Conservation (phyloP, 2,329 filamentous ascomycete species). For the Botrytis deweyae region DNA sequence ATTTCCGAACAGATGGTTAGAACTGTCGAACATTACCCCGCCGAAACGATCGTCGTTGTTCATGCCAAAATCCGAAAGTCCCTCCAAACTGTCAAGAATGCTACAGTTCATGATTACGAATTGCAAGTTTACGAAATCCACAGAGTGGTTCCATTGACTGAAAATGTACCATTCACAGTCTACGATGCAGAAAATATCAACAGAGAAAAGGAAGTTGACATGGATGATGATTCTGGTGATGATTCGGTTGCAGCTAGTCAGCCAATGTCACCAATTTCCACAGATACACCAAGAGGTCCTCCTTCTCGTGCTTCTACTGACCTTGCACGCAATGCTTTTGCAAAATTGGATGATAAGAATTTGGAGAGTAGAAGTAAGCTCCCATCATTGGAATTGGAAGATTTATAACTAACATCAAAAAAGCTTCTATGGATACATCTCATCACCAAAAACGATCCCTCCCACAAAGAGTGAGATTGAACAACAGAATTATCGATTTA, state of each 20-base stretch:
- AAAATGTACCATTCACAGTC: constrained; percentile 66
- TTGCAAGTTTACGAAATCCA: constrained; percentile 67
- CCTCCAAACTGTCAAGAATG: constrained; percentile 71
- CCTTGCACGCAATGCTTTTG: constrained; percentile 20
- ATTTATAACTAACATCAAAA: not conserved
- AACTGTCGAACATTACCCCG: constrained; percentile 80
- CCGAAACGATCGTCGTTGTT: constrained; percentile 77
- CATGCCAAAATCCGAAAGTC: constrained; percentile 71
- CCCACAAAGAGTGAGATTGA: constrained; percentile 58
- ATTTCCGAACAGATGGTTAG: constrained; percentile 75
- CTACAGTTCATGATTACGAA: constrained; percentile 74
- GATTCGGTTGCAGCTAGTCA: constrained; percentile 4
- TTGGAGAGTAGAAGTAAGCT: constrained; percentile 23
- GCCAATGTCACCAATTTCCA: constrained; percentile 16
- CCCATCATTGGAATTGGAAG: constrained; percentile 14
- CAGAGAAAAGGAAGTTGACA: constrained; percentile 53
- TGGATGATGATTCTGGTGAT: constrained; percentile 48
- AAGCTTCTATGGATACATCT: constrained; percentile 32
- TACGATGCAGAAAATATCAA: constrained; percentile 66
- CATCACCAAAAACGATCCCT: constrained; percentile 32
- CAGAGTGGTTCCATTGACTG: constrained; percentile 59
- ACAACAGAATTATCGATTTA: constrained; percentile 79
- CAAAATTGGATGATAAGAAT: constrained; percentile 15
- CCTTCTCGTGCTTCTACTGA: constrained; percentile 18
- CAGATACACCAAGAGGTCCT: constrained; percentile 15